phyloP scores from a whole-genome alignment of 208 protist genomes.

The Trypanosoma platydactyli region DNA sequence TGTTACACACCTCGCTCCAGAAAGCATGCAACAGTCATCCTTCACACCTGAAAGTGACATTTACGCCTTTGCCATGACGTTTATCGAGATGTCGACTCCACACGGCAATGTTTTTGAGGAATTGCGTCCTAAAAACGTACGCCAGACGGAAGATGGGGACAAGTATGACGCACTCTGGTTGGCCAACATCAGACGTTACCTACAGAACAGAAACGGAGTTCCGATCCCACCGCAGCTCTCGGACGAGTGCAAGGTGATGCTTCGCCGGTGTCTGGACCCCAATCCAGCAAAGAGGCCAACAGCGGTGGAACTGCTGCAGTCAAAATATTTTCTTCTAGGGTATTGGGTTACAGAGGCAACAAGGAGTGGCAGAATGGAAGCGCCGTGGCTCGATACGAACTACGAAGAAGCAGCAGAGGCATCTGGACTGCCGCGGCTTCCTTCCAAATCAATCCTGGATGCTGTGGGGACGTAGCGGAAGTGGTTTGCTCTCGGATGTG shows the following conservation, averaged over 20 bases:
- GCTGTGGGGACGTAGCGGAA: neutral
- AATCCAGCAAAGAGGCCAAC: conserved; percentile 57
- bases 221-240: conserved; percentile 61
- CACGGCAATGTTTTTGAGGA: conserved; percentile 49
- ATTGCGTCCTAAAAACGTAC: conserved; percentile 32
- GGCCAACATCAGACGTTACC: conserved; percentile 40
- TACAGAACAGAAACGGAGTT: conserved; percentile 30
- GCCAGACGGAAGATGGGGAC: conserved; percentile 33
- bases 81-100: conserved; percentile 70
- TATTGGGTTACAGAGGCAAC: conserved; percentile 52
- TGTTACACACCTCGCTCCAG: conserved; percentile 64
- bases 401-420: conserved; percentile 45
- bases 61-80: conserved; percentile 84
- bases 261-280: conserved; percentile 54
- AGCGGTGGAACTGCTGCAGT: conserved; percentile 60
- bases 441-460: neutral
- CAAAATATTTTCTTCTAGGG: conserved; percentile 72
- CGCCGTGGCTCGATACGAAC: conserved; percentile 47
- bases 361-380: conserved; percentile 32
- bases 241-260: conserved; percentile 58
- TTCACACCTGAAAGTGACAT: conserved; percentile 74
- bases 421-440: conserved; percentile 18
- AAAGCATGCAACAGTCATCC: conserved; percentile 41
- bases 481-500: neutral
- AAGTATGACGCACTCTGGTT: conserved; percentile 37